Conservation (phyloP, 2,329 filamentous ascomycete species). For the Colletotrichum gloeosporioides region DNA sequence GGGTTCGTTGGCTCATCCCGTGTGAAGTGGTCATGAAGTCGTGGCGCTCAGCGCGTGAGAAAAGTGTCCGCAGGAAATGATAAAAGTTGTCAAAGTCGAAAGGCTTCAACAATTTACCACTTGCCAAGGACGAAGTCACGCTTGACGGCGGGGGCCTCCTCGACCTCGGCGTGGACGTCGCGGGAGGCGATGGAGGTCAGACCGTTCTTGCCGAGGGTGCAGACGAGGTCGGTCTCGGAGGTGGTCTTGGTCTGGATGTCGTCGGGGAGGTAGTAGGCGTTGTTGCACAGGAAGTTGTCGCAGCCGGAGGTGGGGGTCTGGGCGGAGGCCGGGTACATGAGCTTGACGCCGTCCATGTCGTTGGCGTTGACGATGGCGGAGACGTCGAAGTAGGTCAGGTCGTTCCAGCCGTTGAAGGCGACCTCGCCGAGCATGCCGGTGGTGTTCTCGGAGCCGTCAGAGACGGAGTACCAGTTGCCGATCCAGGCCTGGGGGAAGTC, state of each 20-base stretch:
- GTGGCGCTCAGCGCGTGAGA: slow-evolving; percentile 17
- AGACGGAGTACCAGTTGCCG: slow-evolving; percentile 57
- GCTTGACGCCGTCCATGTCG: slow-evolving; percentile 58
- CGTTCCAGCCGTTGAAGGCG: slow-evolving; percentile 52
- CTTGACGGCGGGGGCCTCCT: slow-evolving; percentile 26
- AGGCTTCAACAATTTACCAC: not conserved
- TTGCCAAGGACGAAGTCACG: slow-evolving; percentile 39
- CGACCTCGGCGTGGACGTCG: not conserved
- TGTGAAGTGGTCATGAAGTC: slow-evolving; percentile 8
- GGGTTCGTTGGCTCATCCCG: not conserved
- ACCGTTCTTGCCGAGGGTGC: slow-evolving; percentile 49
- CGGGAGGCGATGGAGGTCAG: slow-evolving; percentile 24
- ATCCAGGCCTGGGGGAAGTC: slow-evolving; percentile 49
- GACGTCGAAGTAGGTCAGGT: slow-evolving; percentile 61
- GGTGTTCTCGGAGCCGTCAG: slow-evolving; percentile 44
- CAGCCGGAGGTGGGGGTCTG: slow-evolving; percentile 54
- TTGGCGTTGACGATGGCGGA: slow-evolving; percentile 60
- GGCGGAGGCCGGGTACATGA: slow-evolving; percentile 51
- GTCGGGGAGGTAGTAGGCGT: slow-evolving; percentile 57
- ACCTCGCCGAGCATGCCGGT: slow-evolving; percentile 61
- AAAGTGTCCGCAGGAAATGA: not conserved
- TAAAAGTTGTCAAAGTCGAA: not conserved
- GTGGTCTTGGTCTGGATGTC: slow-evolving; percentile 63
- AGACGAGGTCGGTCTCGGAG: slow-evolving; percentile 52
- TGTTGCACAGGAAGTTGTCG: slow-evolving; percentile 56